A percentile compares a stretch with the other conserved stretches of the same genome.
phyloP scores from a whole-genome alignment of 2,329 filamentous ascomycete genomes.

The Botryotinia narcissicola region DNA sequence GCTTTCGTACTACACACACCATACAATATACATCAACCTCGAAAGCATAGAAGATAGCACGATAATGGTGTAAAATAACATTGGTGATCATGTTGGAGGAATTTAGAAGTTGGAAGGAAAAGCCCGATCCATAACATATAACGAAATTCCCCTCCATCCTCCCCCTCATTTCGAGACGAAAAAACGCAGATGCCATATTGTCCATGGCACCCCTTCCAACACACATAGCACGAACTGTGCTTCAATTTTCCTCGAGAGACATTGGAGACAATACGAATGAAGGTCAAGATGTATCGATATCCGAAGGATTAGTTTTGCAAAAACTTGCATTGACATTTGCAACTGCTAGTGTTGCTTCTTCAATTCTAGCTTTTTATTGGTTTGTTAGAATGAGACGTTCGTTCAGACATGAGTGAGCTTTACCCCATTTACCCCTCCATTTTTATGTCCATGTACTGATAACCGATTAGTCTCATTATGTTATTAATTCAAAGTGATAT shows the following conservation, averaged over 20 bases:
- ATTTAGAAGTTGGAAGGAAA: conserved; percentile 22
- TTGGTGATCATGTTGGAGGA: conserved; percentile 22
- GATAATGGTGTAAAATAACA: conserved; percentile 17
- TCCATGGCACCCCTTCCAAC: conserved; percentile 32
- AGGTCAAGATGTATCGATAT: conserved; percentile 20
- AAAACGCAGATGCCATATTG: background rate
- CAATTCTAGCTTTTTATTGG: conserved; percentile 63
- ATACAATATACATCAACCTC: background rate
- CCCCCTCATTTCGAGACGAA: conserved; percentile 3
- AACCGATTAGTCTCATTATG: conserved; percentile 62
- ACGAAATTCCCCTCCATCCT: background rate
- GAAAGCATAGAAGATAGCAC: conserved; percentile 4
- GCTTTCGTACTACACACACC: background rate
- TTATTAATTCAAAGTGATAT: conserved; percentile 70
- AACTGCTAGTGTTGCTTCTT: conserved; percentile 55
- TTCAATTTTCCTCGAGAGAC: conserved; percentile 14
- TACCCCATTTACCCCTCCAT: background rate
- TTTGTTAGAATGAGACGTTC: conserved; percentile 70
- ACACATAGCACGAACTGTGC: conserved; percentile 23
- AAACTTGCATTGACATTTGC: conserved; percentile 41
- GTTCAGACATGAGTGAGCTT: conserved; percentile 69
- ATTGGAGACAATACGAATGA: conserved; percentile 24
- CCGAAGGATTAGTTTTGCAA: conserved; percentile 33
- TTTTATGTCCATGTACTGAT: conserved; percentile 15
- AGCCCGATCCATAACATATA: conserved; percentile 21